Base-by-base conservation (phyloP, 257 asterid genomes). In the Linaria vulgaris region DNA sequence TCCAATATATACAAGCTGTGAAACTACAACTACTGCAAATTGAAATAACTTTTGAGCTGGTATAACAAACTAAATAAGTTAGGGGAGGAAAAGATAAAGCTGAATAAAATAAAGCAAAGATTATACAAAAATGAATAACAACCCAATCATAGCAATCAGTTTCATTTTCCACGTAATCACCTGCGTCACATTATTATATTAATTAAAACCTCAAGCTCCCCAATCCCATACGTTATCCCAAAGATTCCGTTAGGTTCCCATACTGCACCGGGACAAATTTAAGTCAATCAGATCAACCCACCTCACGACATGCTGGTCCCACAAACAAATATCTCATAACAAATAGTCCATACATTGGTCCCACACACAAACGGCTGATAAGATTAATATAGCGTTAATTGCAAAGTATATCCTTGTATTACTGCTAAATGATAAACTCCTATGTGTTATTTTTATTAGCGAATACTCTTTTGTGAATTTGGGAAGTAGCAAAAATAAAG, bases 231-330 rank as follows among this genome's bases (percentile, higher is more conserved):
- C 62, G 62, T 56, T 45, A 23, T n/a, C 48, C 11, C 27, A 1
- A 34, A 57, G 27, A 57, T 57, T 57, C 31, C 5, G 11, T 20
- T 0, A 6, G 2, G 1, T 4, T 17, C 56, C 68, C 63, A 1
- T 45, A 9, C 20, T 2, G 46, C 50, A 19, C 19, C 19, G 6
- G 34, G 34, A 27, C 34, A 27, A 27, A 27, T 6, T 27, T 6
- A 3, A 38, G 20, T 61, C 74, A 63, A 69, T 74, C 69, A 22
- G 20, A 3, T 12, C 14, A 54, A 13, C 15, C 20, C 66, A 73
- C 1, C 34, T 27, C 58, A 0, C 51, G 41, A 38, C 17, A 3
- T 17, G 1, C 7, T 1, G 56, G 77, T 65, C 10, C 69, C 77
- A 64, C 25, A 49, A 5, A 53, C 5, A 59, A 56, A 20, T 17